Evolutionary conservation across 345 rosid species (phyloP).

Genomic region (Atalantia buxifolia): DNA sequence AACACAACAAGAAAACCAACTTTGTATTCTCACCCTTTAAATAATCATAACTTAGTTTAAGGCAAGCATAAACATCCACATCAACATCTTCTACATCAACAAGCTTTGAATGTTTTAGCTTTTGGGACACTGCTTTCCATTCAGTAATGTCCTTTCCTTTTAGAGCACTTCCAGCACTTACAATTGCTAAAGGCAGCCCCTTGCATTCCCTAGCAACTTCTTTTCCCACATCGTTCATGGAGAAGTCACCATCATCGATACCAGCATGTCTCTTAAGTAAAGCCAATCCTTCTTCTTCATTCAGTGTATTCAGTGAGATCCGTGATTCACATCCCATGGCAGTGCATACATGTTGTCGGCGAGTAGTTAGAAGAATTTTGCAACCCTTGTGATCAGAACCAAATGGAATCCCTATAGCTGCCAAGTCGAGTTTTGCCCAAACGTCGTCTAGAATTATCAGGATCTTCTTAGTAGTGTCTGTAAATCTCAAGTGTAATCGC

Average conservation of each 20-base stretch:
- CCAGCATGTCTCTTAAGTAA: not conserved
- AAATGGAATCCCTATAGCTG: constrained; percentile 8
- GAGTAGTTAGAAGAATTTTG: constrained; percentile 10
- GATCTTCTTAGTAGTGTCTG: not conserved
- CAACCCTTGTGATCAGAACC: not conserved
- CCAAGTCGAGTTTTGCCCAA: constrained; percentile 11
- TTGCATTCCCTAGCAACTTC: not conserved
- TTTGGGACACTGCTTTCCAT: not conserved
- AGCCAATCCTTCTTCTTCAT: constrained; percentile 7
- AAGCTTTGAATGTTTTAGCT: constrained; percentile 4
- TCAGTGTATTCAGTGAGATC: not conserved
- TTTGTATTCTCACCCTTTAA: not conserved
- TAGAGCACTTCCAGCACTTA: not conserved
- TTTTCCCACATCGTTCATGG: not conserved
- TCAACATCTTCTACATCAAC: not conserved
- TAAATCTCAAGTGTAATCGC: not conserved
- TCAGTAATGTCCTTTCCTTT: not conserved
- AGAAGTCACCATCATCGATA: not conserved
- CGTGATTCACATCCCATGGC: not conserved
- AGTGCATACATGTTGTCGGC: not conserved
- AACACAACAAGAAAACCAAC: constrained; percentile 8
- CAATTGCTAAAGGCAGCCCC: not conserved
- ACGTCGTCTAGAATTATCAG: constrained; percentile 25
- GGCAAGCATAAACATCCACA: not conserved
- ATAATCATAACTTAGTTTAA: not conserved